Base-by-base conservation (phyloP, 2,329 filamentous ascomycete species). In the Fusarium bulbicola region DNA sequence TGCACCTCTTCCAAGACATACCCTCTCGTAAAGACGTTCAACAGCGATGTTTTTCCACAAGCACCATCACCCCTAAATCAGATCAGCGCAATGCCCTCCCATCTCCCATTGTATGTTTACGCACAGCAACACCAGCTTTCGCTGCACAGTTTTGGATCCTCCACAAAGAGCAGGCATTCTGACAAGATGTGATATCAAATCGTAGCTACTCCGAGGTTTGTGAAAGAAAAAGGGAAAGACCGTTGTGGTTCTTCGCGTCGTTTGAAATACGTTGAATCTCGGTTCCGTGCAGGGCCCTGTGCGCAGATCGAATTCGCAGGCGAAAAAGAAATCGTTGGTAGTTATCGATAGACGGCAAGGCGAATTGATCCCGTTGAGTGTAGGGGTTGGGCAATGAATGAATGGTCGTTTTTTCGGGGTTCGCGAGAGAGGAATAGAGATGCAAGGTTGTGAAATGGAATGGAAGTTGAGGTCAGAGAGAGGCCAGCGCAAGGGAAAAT, bases 11-110 rank as follows among this genome's bases (percentile, higher is more conserved):
- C 18, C 4, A 10, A 16, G 20, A 86, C 90, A 78, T 86, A 97
- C 93, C 95, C 95, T 92, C 95, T 91, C 76, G 96, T 99, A 85
- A 99, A 99, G 82, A 99, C 96, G 82, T 99, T 99, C 79, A 99
- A 86, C 80, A 98, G 85, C 74, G 95, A 98, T 62, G 96, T 99
- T 88, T 99, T 99, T 81, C 95, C 95, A 84, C 93, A 97, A 77
- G 95, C 95, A 88, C 95, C 95, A 82, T 98, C 95, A 79, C 95
- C 95, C 81, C 95, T 97, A 76, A 70, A 49, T 59, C 63, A 64
- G 63, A 30, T 74, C 63, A 77, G 72, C 72, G 49, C 49, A 50
- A 47, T 34, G 26, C 40, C 37, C 24, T 59, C 11, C 30, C 56
- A 37, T 20, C 15, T 13, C n/a, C 14, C 12, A 14, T 32, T 6